Evolutionary conservation across 139 green algal species (phyloP).

Genomic region (Desmodesmus armatus): DNA sequence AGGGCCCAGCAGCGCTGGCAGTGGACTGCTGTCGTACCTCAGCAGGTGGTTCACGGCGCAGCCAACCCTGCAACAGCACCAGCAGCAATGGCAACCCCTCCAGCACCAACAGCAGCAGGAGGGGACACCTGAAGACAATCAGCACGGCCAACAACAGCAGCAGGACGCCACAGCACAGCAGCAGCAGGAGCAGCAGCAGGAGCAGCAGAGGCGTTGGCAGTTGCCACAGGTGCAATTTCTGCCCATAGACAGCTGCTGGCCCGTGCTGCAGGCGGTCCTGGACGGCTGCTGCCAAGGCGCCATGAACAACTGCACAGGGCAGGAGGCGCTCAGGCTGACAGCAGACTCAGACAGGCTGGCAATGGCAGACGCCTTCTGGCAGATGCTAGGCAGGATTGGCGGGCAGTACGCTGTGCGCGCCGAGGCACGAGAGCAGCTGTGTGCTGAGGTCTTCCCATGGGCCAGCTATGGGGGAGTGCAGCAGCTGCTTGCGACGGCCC

Average conservation of each 20-base stretch:
- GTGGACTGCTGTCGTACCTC: no score
- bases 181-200: conserved; percentile 12
- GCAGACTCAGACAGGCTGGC: no score
- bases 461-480: not conserved
- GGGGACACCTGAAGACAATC: no score
- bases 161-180: no score
- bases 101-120: no score
- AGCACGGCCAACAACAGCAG: no score
- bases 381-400: not conserved
- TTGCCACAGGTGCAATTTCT: not conserved
- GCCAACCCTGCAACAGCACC: no score
- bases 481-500: not conserved
- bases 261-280: not conserved
- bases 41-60: no score
- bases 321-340: no score
- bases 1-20: not conserved
- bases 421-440: not conserved
- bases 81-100: no score
- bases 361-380: not conserved
- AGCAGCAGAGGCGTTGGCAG: not conserved
- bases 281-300: not conserved
- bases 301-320: not conserved
- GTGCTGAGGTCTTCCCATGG: not conserved
- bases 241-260: not conserved
- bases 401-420: not conserved